Percentiles rank a stretch among this genome's conserved stretches.
These are phyloP conservation scores for Penicillium carneum DNA, from an alignment of 2,329 filamentous ascomycete species.

Conservation along the genomic window DNA sequence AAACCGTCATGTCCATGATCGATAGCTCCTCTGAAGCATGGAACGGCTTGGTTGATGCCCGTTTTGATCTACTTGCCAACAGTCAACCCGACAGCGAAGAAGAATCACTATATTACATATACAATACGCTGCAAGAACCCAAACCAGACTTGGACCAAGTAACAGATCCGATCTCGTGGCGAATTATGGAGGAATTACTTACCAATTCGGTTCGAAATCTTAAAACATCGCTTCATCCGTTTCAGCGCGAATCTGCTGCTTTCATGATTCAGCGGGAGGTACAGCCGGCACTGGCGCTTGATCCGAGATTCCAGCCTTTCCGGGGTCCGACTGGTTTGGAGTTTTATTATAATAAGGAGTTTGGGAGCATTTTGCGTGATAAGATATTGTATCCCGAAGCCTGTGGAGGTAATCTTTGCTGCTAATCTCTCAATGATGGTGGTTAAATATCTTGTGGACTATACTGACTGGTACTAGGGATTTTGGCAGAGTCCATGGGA, in stretches of 20 bases:
- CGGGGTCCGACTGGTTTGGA: constrained; percentile 65
- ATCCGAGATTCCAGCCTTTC: constrained; percentile 73
- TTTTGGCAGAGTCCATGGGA: constrained; percentile 60
- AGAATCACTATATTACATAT: constrained; percentile 60
- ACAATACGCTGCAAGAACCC: constrained; percentile 57
- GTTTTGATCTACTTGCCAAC: constrained; percentile 10
- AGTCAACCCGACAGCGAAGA: constrained; percentile 36
- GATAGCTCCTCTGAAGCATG: constrained; percentile 52
- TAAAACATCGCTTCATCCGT: constrained; percentile 72
- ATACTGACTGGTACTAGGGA: constrained; percentile 38
- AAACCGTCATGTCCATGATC: constrained; percentile 49
- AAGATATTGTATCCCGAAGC: constrained; percentile 76
- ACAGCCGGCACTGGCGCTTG: constrained; percentile 68
- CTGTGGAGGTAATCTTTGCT: constrained; percentile 67
- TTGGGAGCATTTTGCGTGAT: constrained; percentile 68
- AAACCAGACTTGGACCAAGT: constrained; percentile 42
- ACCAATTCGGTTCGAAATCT: constrained; percentile 45
- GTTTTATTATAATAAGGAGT: constrained; percentile 76
- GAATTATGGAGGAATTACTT: constrained; percentile 50
- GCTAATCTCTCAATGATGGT: neutral
- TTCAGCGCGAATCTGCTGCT: constrained; percentile 80
- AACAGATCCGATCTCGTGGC: constrained; percentile 42
- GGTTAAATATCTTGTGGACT: neutral
- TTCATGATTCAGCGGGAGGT: constrained; percentile 84
- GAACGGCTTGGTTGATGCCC: constrained; percentile 39